Evolutionary conservation across 768 basidiomycete genomes (phyloP).

Genomic region (Collybia sordida): DNA sequence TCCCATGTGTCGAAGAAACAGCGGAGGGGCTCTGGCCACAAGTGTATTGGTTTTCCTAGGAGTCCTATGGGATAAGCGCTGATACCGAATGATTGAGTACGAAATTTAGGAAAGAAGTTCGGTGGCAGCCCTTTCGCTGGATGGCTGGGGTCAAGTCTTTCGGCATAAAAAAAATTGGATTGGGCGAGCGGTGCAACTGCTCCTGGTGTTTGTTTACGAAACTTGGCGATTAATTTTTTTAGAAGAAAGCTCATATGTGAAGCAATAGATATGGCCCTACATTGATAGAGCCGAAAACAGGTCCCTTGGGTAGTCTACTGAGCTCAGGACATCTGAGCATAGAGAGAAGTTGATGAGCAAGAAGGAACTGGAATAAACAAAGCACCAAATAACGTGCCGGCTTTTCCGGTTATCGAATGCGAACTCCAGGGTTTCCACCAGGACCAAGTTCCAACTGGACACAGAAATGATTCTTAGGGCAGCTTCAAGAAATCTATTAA

Average conservation of each 20-base stretch:
- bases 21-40: slow-evolving; percentile 21
- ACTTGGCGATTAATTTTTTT: slow-evolving; percentile 26
- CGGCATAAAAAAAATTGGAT: not conserved
- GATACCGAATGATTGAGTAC: slow-evolving; percentile 17
- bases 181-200: slow-evolving; percentile 17
- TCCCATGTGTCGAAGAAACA: slow-evolving; percentile 16
- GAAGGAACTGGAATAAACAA: not conserved
- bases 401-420: too few species aligned
- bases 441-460: too few species aligned
- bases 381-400: not conserved
- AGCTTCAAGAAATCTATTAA: too few species aligned
- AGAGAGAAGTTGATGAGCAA: too few species aligned
- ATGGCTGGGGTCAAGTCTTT: slow-evolving; percentile 29
- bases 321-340: slow-evolving; percentile 32
- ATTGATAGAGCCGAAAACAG: slow-evolving; percentile 30
- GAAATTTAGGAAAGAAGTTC: slow-evolving; percentile 13
- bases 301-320: slow-evolving; percentile 29
- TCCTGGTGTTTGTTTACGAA: slow-evolving; percentile 41
- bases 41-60: slow-evolving; percentile 18
- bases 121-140: slow-evolving; percentile 13
- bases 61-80: slow-evolving; percentile 30
- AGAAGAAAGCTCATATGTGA: not conserved
- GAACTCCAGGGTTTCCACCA: too few species aligned
- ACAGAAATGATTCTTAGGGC: too few species aligned
- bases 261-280: slow-evolving; percentile 20